Base-by-base conservation (phyloP, 148 eudicot genomes). In the Fallopia convolvulus region DNA sequence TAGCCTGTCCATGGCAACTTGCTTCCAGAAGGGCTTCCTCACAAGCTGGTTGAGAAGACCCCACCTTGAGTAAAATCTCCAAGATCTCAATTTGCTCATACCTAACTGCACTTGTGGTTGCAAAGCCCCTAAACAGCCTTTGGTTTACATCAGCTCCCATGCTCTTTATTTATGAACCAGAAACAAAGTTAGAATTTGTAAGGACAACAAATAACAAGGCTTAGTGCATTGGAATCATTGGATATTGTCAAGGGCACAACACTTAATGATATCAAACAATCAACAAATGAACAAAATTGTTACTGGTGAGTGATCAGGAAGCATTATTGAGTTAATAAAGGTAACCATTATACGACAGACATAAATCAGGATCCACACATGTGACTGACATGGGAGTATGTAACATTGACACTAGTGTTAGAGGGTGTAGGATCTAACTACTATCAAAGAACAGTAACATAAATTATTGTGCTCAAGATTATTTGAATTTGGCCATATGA, bases 1-100 rank as follows among this genome's bases (percentile, higher is more conserved):
- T 80, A 66, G 93, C 88, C 55, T 83, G 80, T 60, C 99, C 99
- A 82, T 91, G 89, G 82, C 76, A 82, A 79, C 99, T 86, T 32
- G 94, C 97, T 70, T 95, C 99, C 78, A 95, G 74, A 39, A 95
- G 87, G 7, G 99, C 99, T 78, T 95, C 97, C 83, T 95, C 99
- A 78, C 99, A 95, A 76, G 97, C 94, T 52, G 88, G 90, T 84
- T 95, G 99, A 79, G 93, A 91, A 61, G 97, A 90, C 75, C 99
- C 99, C 47, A 92, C 91, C 83, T 91, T 95, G 33, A 95, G 77
- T 81, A 95, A 83, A 77, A 84, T 90, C 87, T 95, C 86, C 79
- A 93, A 82, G 65, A 91, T 88, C 83, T 91, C 94, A 48, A 83
- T 72, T 79, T 89, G 92, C 70, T 89, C 93, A 87, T 95, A 94